Evolutionary conservation across 495 filamentous ascomycete genomes (phyloP), one percentile per base, ranked within the genome.

Genomic region (Lophiostoma macrostomum): DNA sequence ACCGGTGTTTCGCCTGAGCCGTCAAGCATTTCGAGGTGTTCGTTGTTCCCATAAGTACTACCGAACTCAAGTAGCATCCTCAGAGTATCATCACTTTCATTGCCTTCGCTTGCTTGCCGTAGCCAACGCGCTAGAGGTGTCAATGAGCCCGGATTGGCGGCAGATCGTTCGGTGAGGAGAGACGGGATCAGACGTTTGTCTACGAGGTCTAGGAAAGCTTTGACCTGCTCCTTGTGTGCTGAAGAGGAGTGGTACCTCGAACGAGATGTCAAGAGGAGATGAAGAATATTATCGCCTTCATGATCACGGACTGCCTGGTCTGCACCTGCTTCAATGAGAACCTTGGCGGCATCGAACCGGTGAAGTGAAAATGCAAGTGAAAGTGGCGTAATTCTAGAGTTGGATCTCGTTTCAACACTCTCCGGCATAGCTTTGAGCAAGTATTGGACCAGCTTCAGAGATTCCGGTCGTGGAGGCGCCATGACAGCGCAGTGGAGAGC

Each of bases 401-500:
- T 50, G 0, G 80, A 80, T 57, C 77, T 83, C 16, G 69, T 65
- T 28, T 88, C 79, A 5, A 89, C 47, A 24, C 70, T 73, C n/a
- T 74, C 69, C 0, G 86, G 84, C 45, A 72, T 72, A 19, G 75
- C 66, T 16, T 80, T 71, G 28, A 84, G 59, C 2, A 88, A 67
- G 53, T 86, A 85, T 37, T 80, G 68, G 29, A 89, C 69, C 13
- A 88, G 64, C n/a, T 69, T 69, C 23, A 67, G 66, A 0, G 77
- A 71, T 3, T 73, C 63, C 11, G 69, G 64, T 6, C 47, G 56
- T 0, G 64, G 56, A 0, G 59, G 30, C 0, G 73, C 70, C 38
- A 82, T 69, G 5, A 90, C 71, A 1, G 83, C 85, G 49, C 75
- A 79, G 64, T 89, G 86, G 16, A 89, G 73, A 12, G 81, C 72